A percentile compares a stretch with the other conserved stretches of the same genome.
phyloP scores from a whole-genome alignment of 163 green algal genomes.

The Scenedesmus sp. region DNA sequence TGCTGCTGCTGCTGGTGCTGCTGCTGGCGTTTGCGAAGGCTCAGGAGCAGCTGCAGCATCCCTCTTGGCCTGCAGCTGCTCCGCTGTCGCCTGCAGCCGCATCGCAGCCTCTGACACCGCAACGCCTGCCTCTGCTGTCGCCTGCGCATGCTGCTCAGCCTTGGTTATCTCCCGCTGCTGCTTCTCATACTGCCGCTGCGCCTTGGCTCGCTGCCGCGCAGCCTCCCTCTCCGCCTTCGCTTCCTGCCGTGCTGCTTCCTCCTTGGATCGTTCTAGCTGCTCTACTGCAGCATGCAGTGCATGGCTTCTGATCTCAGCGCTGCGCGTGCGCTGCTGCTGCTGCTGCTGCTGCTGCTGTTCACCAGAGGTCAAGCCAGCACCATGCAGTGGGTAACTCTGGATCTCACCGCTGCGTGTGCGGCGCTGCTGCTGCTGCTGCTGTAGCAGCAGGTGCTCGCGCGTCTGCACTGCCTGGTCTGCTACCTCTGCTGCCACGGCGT shows the following conservation, averaged over 20 bases:
- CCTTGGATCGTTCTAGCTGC: background rate
- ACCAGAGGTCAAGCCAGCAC: background rate
- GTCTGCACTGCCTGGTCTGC: background rate
- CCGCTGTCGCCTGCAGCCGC: background rate
- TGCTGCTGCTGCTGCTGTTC: background rate
- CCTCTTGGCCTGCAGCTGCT: background rate
- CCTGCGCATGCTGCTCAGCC: background rate
- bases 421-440: background rate
- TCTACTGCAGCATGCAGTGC: slow-evolving; percentile 1
- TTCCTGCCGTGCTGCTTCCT: background rate
- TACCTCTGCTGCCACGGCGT: background rate
- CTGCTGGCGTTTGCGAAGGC: background rate
- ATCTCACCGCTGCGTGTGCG: background rate
- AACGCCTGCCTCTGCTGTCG: background rate
- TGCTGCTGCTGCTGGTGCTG: slow-evolving; percentile 17
- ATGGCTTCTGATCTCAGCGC: background rate
- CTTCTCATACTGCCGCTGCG: background rate
- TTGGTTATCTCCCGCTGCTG: background rate
- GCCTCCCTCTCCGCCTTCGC: background rate
- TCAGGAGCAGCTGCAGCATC: background rate
- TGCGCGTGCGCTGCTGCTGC: background rate
- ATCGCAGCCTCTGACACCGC: background rate
- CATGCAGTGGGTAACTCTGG: too few species aligned
- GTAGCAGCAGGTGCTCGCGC: background rate
- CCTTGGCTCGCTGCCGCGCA: background rate